A percentile compares a stretch with the other conserved stretches of the same genome.
These are phyloP conservation scores for Gigaspora rosea DNA, from an alignment of 192 early-diverging fungal species.

Conservation along the genomic window DNA sequence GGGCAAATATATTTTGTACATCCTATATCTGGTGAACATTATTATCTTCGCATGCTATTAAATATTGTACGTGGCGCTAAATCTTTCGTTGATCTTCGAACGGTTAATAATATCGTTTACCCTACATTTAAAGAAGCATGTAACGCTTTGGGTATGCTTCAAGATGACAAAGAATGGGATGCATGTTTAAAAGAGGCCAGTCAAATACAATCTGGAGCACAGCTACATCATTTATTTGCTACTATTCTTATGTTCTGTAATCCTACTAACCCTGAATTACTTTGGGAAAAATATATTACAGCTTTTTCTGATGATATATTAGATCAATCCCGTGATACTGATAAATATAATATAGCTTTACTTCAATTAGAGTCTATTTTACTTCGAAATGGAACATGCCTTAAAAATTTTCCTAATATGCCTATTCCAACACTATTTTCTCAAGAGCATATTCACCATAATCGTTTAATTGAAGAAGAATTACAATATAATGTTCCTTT, in stretches of 20 bases:
- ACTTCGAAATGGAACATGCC: no score
- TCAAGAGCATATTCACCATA: slow-evolving; percentile 10
- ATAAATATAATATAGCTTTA: no score
- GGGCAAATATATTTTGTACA: slow-evolving; percentile 31
- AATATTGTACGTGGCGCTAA: slow-evolving; percentile 27
- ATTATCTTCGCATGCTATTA: slow-evolving; percentile 35
- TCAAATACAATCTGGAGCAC: slow-evolving; percentile 7
- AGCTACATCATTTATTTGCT: slow-evolving; percentile 35
- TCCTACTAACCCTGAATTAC: not conserved
- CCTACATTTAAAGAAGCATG: slow-evolving; percentile 36
- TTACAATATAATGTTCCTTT: no score
- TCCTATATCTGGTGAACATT: slow-evolving; percentile 33
- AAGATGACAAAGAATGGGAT: slow-evolving; percentile 36
- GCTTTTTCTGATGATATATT: no score
- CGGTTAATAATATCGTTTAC: slow-evolving; percentile 8
- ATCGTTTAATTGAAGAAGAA: no score
- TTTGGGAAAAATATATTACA: no score
- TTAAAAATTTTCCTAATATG: no score
- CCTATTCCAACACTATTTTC: no score
- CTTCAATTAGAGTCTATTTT: no score
- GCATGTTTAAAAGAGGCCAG: slow-evolving; percentile 29
- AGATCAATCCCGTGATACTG: no score
- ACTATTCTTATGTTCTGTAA: slow-evolving; percentile 12
- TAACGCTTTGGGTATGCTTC: slow-evolving; percentile 29
- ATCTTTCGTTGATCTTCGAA: not conserved